Evolutionary conservation across 495 filamentous ascomycete species (phyloP).

Genomic region (Pyrenopolyporus hunteri): DNA sequence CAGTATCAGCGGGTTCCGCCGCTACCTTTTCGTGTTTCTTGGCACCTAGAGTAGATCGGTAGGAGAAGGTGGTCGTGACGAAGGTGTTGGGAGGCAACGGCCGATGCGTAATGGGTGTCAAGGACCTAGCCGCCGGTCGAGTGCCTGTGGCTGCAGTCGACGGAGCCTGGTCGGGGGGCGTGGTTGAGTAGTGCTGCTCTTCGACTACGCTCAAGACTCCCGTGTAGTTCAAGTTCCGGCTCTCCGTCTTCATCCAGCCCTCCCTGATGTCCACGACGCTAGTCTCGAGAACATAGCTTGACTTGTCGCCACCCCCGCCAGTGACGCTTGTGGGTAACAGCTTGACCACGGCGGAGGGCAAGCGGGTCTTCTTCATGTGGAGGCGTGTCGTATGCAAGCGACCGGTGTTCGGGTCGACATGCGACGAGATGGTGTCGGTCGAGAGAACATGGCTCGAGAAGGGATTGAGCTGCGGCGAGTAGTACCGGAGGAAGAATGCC

Average conservation of each 20-base stretch:
- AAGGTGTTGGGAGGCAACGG: constrained; percentile 62
- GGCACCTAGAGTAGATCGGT: constrained; percentile 80
- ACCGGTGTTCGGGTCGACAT: constrained; percentile 78
- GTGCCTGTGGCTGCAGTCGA: background rate
- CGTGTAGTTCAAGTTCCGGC: constrained; percentile 85
- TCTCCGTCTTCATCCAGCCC: constrained; percentile 87
- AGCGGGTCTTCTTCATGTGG: constrained; percentile 90
- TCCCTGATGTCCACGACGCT: constrained; percentile 87
- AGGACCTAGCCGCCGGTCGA: background rate
- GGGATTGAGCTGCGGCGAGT: constrained; percentile 73
- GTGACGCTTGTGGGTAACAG: constrained; percentile 72
- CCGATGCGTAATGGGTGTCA: constrained; percentile 23
- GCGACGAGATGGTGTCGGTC: constrained; percentile 90
- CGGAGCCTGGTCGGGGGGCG: constrained; percentile 34
- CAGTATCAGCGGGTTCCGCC: constrained; percentile 26
- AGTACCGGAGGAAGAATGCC: constrained; percentile 98
- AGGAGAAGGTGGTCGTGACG: constrained; percentile 83
- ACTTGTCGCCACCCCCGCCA: constrained; percentile 75
- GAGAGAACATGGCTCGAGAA: constrained; percentile 94
- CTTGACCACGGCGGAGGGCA: constrained; percentile 83
- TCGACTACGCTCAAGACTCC: constrained; percentile 93
- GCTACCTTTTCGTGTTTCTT: constrained; percentile 63
- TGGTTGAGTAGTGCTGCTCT: constrained; percentile 74
- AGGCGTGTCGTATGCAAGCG: constrained; percentile 87
- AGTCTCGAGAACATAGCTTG: constrained; percentile 89